Base-by-base conservation (phyloP, 805 yeast species). In the Ogataea parapolymorpha region DNA sequence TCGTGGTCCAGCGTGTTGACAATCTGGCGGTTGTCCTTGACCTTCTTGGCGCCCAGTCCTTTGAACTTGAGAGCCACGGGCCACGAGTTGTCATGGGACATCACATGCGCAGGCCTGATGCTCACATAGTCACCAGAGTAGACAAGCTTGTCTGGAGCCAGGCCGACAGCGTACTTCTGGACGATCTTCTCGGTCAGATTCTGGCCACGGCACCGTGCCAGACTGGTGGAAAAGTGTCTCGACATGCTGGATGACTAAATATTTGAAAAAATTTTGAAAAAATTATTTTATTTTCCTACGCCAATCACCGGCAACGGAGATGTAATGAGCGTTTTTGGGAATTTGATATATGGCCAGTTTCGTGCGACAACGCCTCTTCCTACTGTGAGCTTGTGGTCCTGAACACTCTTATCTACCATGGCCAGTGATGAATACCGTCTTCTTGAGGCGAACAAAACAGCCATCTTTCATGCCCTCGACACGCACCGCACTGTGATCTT, bases 71-170 rank as follows among this genome's bases (percentile, higher is more conserved):
- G 74, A 1, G 99, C 99, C 13, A 93, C 97, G 1, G 99, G 99
- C 99, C 99, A 95, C 32, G 97, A 83, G 67, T 93, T 93, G 65
- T 93, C 99, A 64, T 93, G 99, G 12, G 98, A 88, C 99, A 93
- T 93, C 65, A 97, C 95, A 68, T 93, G 95, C 3, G 95, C 91
- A 3, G 99, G 99, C 56, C 71, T 76, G 59, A 93, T 91, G 2
- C 96, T 79, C 37, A 95, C 98, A 66, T 90, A 93, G 68, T 93
- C 99, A 11, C 98, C 99, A 34, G 87, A 74, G 54, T 72, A 80
- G 26, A 93, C 96, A 40, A 70, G 60, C 61, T 93, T 91, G 23
- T 79, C 82, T n/a, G 71, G 57, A 16, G 93, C 79, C 32, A 87
- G 63, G 3, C 91, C 95, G 9, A 90, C 95, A 3, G 98, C 95